phyloP scores from a whole-genome alignment of 768 basidiomycete genomes.

The Tylopilus cervinicoccineus region DNA sequence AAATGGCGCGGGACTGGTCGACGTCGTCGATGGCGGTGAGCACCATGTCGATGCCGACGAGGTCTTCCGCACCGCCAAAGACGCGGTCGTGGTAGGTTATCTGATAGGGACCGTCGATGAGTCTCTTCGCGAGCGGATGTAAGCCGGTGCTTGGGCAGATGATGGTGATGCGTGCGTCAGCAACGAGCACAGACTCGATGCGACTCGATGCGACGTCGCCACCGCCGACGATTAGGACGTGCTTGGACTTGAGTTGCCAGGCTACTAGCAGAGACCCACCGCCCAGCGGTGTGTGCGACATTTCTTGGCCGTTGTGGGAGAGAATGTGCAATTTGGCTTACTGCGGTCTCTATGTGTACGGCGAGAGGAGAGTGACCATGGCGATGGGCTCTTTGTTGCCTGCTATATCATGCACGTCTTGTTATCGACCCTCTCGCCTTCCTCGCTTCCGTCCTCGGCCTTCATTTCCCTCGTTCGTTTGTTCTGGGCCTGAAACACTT shows the following conservation, averaged over 20 bases:
- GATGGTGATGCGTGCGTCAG: constrained; percentile 76
- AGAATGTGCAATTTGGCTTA: background rate
- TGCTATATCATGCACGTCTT: background rate
- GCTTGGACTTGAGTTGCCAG: constrained; percentile 84
- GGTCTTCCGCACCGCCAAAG: constrained; percentile 63
- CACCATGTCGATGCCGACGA: constrained; percentile 76
- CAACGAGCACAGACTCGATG: constrained; percentile 77
- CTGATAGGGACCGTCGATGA: constrained; percentile 41
- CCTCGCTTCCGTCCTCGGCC: background rate
- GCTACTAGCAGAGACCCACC: constrained; percentile 86
- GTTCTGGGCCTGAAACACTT: background rate
- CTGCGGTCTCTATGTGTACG: background rate
- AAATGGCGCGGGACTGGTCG: constrained; percentile 67
- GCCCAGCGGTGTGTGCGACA: constrained; percentile 23
- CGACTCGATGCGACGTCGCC: constrained; percentile 90
- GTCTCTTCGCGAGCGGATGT: constrained; percentile 50
- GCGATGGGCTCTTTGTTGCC: background rate
- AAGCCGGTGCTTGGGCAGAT: constrained; percentile 69
- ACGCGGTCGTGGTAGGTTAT: constrained; percentile 70
- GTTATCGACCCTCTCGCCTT: background rate
- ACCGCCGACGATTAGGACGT: constrained; percentile 89
- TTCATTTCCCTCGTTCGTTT: background rate
- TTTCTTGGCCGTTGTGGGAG: constrained; percentile 4
- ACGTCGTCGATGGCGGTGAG: constrained; percentile 91
- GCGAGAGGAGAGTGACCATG: background rate